Evolutionary conservation across 108 stramenopile species (phyloP).

Genomic region (Nitzschia inconspicua): DNA sequence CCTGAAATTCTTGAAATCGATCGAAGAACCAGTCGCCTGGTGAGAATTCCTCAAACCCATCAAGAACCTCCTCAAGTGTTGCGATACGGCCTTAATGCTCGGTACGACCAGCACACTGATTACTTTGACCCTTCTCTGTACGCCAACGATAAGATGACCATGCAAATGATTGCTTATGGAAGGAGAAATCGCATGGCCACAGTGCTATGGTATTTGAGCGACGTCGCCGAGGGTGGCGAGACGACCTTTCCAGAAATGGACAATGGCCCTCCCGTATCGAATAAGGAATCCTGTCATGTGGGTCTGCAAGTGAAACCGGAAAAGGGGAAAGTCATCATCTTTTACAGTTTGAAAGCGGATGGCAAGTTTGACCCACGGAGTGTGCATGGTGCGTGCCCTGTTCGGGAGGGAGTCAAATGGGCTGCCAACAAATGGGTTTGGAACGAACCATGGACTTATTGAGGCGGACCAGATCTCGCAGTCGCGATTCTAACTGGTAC

Average conservation of each 20-base stretch:
- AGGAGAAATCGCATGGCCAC: constrained; percentile 81
- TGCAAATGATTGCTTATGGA: constrained; percentile 49
- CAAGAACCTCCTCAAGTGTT: constrained; percentile 79
- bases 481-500: no score
- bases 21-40: constrained; percentile 56
- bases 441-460: constrained; percentile 55
- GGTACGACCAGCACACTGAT: constrained; percentile 75
- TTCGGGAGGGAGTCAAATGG: constrained; percentile 85
- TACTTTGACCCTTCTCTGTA: constrained; percentile 64
- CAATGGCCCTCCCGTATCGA: constrained; percentile 9
- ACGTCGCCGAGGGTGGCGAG: constrained; percentile 76
- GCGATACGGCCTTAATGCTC: constrained; percentile 58
- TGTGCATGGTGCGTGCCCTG: constrained; percentile 92
- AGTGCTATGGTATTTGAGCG: constrained; percentile 87
- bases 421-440: constrained; percentile 94
- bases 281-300: background rate
- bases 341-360: constrained; percentile 62
- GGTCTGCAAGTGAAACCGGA: constrained; percentile 73
- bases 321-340: constrained; percentile 81
- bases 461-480: no score
- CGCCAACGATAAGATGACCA: constrained; percentile 26
- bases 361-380: constrained; percentile 54
- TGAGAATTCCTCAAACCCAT: constrained; percentile 54
- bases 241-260: constrained; percentile 57
- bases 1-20: constrained; percentile 50